Base-by-base conservation (phyloP, 2,329 filamentous ascomycete genomes). In the Hirsutella rhossiliensis region DNA sequence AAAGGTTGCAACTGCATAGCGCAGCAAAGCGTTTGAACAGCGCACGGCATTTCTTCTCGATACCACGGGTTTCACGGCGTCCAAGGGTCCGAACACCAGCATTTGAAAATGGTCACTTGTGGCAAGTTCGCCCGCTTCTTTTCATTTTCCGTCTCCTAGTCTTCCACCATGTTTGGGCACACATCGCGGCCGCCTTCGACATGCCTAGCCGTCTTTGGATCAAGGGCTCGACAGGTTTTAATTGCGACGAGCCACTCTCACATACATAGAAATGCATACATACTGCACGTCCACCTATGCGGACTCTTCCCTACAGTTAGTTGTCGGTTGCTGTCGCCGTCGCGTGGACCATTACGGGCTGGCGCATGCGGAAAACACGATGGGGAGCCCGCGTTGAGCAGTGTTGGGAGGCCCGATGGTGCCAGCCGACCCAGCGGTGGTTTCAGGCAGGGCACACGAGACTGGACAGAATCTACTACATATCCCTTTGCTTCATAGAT, bases 11-110 rank as follows among this genome's bases (percentile, higher is more conserved):
- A 60, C 55, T 61, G 61, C 62, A 65, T 66, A 63, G 61, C 61
- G 63, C 52, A 58, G 58, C 61, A 65, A 54, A 61, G 62, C 61
- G 60, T 64, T 60, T 61, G 56, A 58, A 62, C 58, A 59, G 53
- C 59, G 57, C 60, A 61, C 57, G 56, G 57, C 62, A 62, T 67
- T 64, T 63, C 55, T 53, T 62, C 62, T 66, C 59, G 64, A 67
- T 67, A 67, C 64, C 64, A 67, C 54, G 56, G 62, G 61, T 57
- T 60, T 60, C 53, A 51, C 31, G 52, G 52, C 48, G 52, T 50
- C 45, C 23, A 27, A 49, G 44, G 43, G 36, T 57, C 54, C 54
- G 56, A 52, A 49, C 37, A 43, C 43, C 50, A 53, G 43, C 48
- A 50, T 45, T 48, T 46, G 32, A 43, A 44, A 36, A 45, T 47